Evolutionary conservation across 495 filamentous ascomycete genomes (phyloP).

Genomic region (Penicillium fimorum): DNA sequence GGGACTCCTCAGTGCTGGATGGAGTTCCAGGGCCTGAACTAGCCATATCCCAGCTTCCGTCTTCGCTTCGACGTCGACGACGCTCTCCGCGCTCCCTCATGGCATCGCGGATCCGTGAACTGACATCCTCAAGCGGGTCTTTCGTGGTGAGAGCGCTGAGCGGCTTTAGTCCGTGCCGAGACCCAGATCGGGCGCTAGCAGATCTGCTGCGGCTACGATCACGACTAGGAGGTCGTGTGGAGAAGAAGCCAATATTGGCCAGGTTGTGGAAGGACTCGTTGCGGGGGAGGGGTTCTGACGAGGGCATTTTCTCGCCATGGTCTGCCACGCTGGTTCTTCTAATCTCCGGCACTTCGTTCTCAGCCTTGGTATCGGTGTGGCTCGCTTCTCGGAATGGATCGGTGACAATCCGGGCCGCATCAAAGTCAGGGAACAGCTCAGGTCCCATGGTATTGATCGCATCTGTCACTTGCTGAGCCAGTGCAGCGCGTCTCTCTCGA

Average conservation of each 20-base stretch:
- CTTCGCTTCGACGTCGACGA: constrained; percentile 63
- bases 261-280: constrained; percentile 94
- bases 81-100: constrained; percentile 83
- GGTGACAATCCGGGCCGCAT: constrained; percentile 73
- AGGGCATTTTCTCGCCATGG: constrained; percentile 32
- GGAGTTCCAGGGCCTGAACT: constrained; percentile 46
- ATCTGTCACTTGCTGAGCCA: constrained; percentile 81
- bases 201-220: constrained; percentile 62
- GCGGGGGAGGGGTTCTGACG: constrained; percentile 61
- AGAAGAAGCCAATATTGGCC: constrained; percentile 80
- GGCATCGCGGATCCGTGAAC: constrained; percentile 76
- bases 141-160: constrained; percentile 72
- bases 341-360: constrained; percentile 21
- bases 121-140: constrained; percentile 77
- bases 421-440: constrained; percentile 96
- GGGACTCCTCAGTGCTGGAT: constrained; percentile 40
- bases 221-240: constrained; percentile 74
- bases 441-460: constrained; percentile 94
- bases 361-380: constrained; percentile 21
- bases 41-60: constrained; percentile 50
- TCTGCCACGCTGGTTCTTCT: constrained; percentile 24
- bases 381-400: constrained; percentile 53
- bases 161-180: constrained; percentile 63
- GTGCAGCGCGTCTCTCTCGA: constrained; percentile 64
- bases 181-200: constrained; percentile 55